Percentiles rank a stretch among this genome's conserved stretches.
Evolutionary conservation across 768 basidiomycete genomes (phyloP).

Genomic region (Fomitopsis serialis): DNA sequence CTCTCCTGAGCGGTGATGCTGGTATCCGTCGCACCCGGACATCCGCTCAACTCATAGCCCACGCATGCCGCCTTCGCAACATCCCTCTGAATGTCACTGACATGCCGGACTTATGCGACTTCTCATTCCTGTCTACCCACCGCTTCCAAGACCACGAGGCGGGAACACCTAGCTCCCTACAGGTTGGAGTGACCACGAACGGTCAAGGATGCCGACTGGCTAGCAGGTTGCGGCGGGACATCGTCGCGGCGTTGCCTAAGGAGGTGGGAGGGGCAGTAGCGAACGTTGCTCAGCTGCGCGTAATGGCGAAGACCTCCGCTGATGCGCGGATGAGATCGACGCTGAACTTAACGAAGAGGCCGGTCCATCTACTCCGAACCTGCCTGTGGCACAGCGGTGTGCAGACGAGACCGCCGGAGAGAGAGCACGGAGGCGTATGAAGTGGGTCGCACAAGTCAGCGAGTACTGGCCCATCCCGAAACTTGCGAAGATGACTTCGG

Average conservation of each 20-base stretch:
- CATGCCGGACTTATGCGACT: conserved; percentile 82
- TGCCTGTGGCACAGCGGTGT: conserved; percentile 56
- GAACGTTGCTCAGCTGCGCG: conserved; percentile 66
- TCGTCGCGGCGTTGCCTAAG: conserved; percentile 67
- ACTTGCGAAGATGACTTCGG: conserved; percentile 60
- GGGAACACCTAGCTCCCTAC: conserved; percentile 46
- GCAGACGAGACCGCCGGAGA: conserved; percentile 34
- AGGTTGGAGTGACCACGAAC: conserved; percentile 86
- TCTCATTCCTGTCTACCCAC: conserved; percentile 81
- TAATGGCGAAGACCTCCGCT: conserved; percentile 36
- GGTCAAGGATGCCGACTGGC: conserved; percentile 87
- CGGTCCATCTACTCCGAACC: conserved; percentile 54
- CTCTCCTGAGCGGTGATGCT: conserved; percentile 36
- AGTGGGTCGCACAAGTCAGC: conserved; percentile 93
- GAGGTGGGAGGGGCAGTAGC: conserved; percentile 71
- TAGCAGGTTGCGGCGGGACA: conserved; percentile 73
- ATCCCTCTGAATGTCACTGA: conserved; percentile 88
- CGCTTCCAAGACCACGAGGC: conserved; percentile 58
- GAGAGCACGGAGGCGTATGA: conserved; percentile 60
- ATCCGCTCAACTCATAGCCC: conserved; percentile 57
- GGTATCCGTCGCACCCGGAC: conserved; percentile 35
- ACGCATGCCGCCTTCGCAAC: conserved; percentile 46
- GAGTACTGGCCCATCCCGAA: conserved; percentile 90
- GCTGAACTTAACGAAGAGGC: conserved; percentile 52
- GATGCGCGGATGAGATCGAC: conserved; percentile 22